phyloP scores from a whole-genome alignment of 805 yeast genomes.

The Saturnispora saitoi region DNA sequence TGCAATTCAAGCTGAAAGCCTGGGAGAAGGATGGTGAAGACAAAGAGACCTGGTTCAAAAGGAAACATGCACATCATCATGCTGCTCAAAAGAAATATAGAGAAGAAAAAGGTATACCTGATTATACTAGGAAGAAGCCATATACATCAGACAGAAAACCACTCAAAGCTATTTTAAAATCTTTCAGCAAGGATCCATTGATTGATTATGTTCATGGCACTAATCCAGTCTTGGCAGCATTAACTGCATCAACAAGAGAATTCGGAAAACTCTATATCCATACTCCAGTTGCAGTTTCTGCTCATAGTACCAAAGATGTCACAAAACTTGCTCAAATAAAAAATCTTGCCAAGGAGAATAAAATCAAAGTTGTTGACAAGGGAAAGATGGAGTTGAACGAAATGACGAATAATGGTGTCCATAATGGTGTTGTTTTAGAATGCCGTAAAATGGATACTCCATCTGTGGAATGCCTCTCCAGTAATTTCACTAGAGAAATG shows the following conservation, averaged over 20 bases:
- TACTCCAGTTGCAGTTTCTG: conserved; percentile 18
- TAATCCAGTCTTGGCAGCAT: conserved; percentile 64
- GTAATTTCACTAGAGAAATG: conserved; percentile 4
- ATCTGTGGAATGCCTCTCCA: background rate
- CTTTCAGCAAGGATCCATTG: conserved; percentile 33
- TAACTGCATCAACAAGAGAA: conserved; percentile 41
- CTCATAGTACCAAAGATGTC: conserved; percentile 13
- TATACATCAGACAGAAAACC: conserved; percentile 4
- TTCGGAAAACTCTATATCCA: conserved; percentile 45
- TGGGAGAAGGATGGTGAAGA: conserved; percentile 58
- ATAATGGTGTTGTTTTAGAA: conserved; percentile 71
- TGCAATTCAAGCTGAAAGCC: conserved; percentile 37
- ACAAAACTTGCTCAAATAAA: conserved; percentile 34
- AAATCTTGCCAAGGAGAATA: conserved; percentile 36
- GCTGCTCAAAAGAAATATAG: conserved; percentile 33
- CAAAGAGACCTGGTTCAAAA: conserved; percentile 54
- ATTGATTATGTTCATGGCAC: conserved; percentile 71
- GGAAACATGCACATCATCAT: conserved; percentile 60
- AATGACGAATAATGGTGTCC: conserved; percentile 60
- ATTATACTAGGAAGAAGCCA: conserved; percentile 3
- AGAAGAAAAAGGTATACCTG: conserved; percentile 16
- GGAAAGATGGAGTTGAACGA: conserved; percentile 48
- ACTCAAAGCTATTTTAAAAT: conserved; percentile 13
- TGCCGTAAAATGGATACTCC: conserved; percentile 42
- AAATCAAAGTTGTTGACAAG: conserved; percentile 27